Base-by-base conservation (phyloP, 768 basidiomycete genomes). In the Clathrus columnatus region DNA sequence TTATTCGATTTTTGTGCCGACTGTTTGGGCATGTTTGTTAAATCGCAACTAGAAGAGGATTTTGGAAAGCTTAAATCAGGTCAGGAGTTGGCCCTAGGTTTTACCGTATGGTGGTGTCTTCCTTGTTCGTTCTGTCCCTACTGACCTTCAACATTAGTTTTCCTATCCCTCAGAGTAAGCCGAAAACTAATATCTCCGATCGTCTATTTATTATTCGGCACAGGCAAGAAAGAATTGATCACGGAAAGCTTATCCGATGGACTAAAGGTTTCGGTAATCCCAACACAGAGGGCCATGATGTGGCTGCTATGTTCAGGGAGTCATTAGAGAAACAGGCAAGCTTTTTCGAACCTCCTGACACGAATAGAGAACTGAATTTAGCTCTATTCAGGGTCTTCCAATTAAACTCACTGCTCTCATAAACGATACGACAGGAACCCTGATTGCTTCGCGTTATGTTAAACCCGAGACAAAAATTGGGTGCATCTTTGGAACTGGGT, bases 1-100 rank as follows among this genome's bases (percentile, higher is more conserved):
- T 72, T 99, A 50, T 97, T 99, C 61, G 96, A 99, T 71, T 99
- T 99, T 65, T 98, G 95, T 67, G 96, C 91, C 0, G 86, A 95
- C 66, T 96, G 88, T 66, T 71, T 98, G 57, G 87, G 89, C 68
- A 83, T 80, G 6, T 99, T 98, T 69, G 77, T 97, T 60, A 80
- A 85, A 26, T 83, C 84, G 17, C 88, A 90, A 68, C 70, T 83
- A 16, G 75, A 73, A 11, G 72, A 72, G 23, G 73, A 73, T 53
- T 64, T 77, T 48, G 81, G 77, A 8, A 69, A 71, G 2, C 70
- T 82, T 36, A 61, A 72, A 21, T 53, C 64, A 23, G 69, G 65
- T 10, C 63, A 66, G 32, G 67, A 68, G 7, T 57, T 99, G 1
- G 87, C 93, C 8, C 76, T 98, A 14, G 95, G 95, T 21, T 98